Base-by-base conservation (phyloP, 305 asterid genomes). In the Fraxinus velutina region DNA sequence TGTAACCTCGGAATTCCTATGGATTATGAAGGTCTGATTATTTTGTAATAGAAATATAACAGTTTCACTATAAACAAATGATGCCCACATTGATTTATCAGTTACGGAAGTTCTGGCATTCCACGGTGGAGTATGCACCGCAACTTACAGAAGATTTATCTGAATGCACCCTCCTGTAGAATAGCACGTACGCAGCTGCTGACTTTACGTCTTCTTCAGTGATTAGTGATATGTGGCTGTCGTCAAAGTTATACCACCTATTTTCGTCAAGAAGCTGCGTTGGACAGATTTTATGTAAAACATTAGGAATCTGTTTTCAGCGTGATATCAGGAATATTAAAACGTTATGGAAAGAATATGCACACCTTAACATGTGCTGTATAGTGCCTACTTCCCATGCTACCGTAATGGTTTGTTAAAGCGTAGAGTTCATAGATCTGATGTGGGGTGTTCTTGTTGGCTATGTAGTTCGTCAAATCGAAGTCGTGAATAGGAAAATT, bases 311-410 rank as follows among this genome's bases (percentile, higher is more conserved):
- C 5, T 27, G 0, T 15, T 9, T 52, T 71, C 3, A 10, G 75
- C 24, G 19, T 8, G 7, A 7, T 19, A 77, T 34, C 52, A 73
- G 52, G 32, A 74, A 75, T 27, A 79, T 47, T 19, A 78, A 70
- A 57, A 22, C 5, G 27, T 32, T 32, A 83, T 1, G 9, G 44
- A 82, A 80, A 76, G 76, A 21, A 47, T 27, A 29, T 39, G 37
- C 78, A 50, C 79, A 94, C 98, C 99, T 94, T 96, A 82, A 96
- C 94, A 83, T 94, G 87, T 8, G 99, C 96, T 0, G 98, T 94
- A 81, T 96, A 96, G 85, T 96, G 98, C 39, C 99, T 98, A 84
- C 98, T 94, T 84, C 99, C 99, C 99, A 96, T 96, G 90, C 94
- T 81, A 80, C 99, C 98, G 81, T 96, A 92, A 86, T 96, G 99